These are phyloP conservation scores for Elsinoe perseae DNA, from an alignment of 2,329 filamentous ascomycete genomes.

Conservation along the genomic window DNA sequence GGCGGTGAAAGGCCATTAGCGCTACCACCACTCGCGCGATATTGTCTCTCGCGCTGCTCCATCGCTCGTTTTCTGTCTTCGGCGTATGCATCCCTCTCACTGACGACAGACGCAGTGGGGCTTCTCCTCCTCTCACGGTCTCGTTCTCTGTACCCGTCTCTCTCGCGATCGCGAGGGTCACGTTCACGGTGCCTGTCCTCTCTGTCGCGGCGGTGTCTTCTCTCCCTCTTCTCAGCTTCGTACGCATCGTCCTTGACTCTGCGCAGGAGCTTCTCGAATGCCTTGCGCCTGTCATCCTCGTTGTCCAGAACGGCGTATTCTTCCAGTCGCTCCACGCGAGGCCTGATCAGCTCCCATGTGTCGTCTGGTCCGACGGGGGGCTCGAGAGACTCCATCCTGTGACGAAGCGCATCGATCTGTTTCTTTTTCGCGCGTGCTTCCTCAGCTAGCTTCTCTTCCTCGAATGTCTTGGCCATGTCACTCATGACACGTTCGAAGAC, in stretches of 20 bases:
- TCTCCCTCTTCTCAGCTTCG: constrained; percentile 44
- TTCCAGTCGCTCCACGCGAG: constrained; percentile 68
- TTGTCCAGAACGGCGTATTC: constrained; percentile 78
- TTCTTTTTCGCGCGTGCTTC: constrained; percentile 79
- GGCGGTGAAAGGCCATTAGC: constrained; percentile 30
- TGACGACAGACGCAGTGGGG: constrained; percentile 1
- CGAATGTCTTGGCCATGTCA: background rate
- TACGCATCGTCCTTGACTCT: constrained; percentile 79
- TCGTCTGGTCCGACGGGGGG: constrained; percentile 71
- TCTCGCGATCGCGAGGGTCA: constrained; percentile 33
- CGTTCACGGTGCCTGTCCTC: constrained; percentile 35
- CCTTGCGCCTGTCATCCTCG: constrained; percentile 72
- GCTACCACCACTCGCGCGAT: constrained; percentile 52
- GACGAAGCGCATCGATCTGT: constrained; percentile 75
- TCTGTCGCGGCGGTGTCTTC: constrained; percentile 43
- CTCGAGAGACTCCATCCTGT: constrained; percentile 80
- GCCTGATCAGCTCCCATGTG: constrained; percentile 80
- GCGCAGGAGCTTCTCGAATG: constrained; percentile 86
- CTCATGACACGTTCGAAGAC: constrained; percentile 14
- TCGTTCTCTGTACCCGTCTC: constrained; percentile 53
- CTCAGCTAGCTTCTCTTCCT: constrained; percentile 74
- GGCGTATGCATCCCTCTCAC: constrained; percentile 51
- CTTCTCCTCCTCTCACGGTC: constrained; percentile 33
- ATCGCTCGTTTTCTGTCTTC: constrained; percentile 90
- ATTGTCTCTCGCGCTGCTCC: constrained; percentile 87